These are phyloP conservation scores for Posidonia australis DNA, from an alignment of 106 monocot genomes.

Conservation along the genomic window DNA sequence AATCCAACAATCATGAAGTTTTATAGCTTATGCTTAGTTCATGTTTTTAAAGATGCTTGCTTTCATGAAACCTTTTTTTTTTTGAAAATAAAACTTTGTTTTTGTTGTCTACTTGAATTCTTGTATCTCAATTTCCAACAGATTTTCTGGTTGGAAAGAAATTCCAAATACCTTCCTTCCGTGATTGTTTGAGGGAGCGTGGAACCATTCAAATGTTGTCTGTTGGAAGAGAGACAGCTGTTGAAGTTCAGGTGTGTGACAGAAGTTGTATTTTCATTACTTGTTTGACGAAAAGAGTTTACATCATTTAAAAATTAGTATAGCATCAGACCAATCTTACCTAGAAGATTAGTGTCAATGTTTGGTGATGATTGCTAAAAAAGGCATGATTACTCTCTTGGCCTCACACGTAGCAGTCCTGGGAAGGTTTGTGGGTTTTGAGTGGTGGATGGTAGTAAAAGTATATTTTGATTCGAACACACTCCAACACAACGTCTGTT, in stretches of 20 bases:
- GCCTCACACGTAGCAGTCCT: no score
- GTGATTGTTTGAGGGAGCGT: conserved; percentile 68
- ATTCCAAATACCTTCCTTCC: conserved; percentile 82
- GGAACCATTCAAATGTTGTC: conserved; percentile 90
- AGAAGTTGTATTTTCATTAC: not conserved
- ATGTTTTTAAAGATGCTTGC: not conserved
- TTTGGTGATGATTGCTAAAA: no score
- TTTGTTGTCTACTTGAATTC: not conserved
- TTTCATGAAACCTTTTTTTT: not conserved
- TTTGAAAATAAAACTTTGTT: no score
- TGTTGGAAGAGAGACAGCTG: conserved; percentile 62
- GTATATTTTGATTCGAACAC: no score
- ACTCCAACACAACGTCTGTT: no score
- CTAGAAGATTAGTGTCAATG: no score
- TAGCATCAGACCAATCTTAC: no score
- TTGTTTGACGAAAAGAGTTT: not conserved
- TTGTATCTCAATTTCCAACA: conserved; percentile 6
- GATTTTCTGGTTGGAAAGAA: conserved; percentile 83
- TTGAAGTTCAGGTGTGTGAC: conserved; percentile 83
- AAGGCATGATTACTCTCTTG: no score
- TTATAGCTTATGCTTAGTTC: not conserved
- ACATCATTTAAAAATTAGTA: no score
- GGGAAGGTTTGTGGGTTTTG: no score
- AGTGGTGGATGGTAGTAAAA: no score
- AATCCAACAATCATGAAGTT: no score